Conservation (phyloP, 305 asterid genomes). For the Solanum hybrid region DNA sequence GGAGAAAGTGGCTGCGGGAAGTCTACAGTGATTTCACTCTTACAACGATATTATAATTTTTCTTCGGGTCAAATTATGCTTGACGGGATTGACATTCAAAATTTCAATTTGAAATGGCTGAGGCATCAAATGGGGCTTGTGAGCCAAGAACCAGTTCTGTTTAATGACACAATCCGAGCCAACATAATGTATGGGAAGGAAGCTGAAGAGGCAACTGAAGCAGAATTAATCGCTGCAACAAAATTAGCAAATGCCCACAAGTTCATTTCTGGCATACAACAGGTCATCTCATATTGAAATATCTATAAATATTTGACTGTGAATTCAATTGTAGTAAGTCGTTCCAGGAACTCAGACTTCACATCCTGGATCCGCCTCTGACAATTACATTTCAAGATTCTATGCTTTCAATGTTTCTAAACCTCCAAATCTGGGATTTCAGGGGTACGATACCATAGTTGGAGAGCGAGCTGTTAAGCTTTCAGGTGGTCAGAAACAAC, state of each 20-base stretch:
- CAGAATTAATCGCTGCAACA: neutral
- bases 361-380: neutral
- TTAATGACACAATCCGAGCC: neutral
- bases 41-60: neutral
- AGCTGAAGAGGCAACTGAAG: neutral
- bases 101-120: neutral
- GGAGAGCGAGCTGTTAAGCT: neutral
- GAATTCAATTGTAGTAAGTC: neutral
- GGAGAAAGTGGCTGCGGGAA: neutral
- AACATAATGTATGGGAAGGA: neutral
- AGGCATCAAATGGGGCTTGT: neutral
- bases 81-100: neutral
- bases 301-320: neutral
- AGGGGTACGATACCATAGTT: neutral
- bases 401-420: neutral
- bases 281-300: neutral
- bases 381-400: neutral
- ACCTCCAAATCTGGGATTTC: neutral
- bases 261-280: neutral
- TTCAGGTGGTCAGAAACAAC: neutral
- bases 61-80: neutral
- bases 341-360: neutral
- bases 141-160: neutral
- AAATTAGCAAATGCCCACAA: neutral
- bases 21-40: neutral